Evolutionary conservation across 2,329 filamentous ascomycete species (phyloP), one percentile per base, ranked within the genome.

Genomic region (Didymosphaeria variabile): DNA sequence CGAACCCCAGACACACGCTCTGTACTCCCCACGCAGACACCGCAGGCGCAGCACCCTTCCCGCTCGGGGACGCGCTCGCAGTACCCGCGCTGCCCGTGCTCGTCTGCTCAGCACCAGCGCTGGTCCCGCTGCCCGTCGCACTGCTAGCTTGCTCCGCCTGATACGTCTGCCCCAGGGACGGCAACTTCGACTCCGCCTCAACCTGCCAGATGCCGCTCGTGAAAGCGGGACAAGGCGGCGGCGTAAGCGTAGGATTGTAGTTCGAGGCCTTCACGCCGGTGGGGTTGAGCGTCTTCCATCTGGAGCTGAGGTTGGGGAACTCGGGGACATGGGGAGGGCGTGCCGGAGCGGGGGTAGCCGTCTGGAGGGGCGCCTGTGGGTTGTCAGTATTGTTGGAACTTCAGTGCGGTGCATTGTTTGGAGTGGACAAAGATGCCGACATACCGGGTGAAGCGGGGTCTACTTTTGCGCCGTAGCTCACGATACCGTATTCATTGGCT

Each of bases 401-500:
- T 38, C 9, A 32, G 4, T 34, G 21, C 9, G 6, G 36, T 19
- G n/a, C 8, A 4, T 21, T 1, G 10, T 23, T 19, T 0, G 5
- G 31, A 31, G n/a, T 10, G 15, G 1, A 19, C 9, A 2, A 29
- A 23, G 12, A 3, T 1, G 13, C 29, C 3, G 32, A 38, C 49
- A 26, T n/a, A 53, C 63, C 66, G 2, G 77, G 69, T 21, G 70
- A 69, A 1, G 83, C 77, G 23, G 84, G 79, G 38, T 83, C 83
- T 12, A 83, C 84, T n/a, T 82, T 78, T 3, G 86, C 80, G 0
- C 90, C 91, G 74, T 97, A 97, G 21, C 85, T 88, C 69, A 96
- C 86, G 38, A 97, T 83, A 42, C 93, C 93, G 77, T 96, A 97
- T 71, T 92, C 79, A 78, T 97, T 96, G 54, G 86, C 82, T 78